phyloP scores from a whole-genome alignment of 2,329 filamentous ascomycete species.

The Sclerotinia nivalis region DNA sequence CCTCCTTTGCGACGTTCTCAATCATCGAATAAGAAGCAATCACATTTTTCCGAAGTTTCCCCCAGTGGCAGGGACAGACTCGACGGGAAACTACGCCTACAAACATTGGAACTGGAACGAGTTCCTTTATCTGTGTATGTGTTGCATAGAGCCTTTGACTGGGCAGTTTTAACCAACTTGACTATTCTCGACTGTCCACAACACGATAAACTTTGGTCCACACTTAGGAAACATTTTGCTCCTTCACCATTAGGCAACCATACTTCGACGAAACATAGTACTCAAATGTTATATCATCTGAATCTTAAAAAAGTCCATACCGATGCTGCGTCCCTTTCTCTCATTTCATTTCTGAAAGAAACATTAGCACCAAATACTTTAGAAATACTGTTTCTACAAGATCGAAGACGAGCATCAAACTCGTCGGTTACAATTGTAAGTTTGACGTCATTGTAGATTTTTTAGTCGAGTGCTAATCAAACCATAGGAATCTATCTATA shows the following conservation, averaged over 20 bases:
- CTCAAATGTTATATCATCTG: constrained; percentile 57
- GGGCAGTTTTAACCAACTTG: constrained; percentile 68
- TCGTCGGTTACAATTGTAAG: constrained; percentile 59
- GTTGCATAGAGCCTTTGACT: constrained; percentile 71
- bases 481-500: constrained; percentile 63
- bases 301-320: constrained; percentile 74
- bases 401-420: constrained; percentile 52
- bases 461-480: constrained; percentile 19
- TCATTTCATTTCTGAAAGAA: constrained; percentile 75
- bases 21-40: constrained; percentile 32
- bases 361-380: constrained; percentile 75
- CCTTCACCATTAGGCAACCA: constrained; percentile 43
- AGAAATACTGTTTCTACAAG: constrained; percentile 77
- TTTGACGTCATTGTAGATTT: neutral
- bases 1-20: constrained; percentile 35
- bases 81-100: constrained; percentile 63
- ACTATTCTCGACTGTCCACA: constrained; percentile 74
- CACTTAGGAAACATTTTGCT: constrained; percentile 62
- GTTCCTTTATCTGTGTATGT: constrained; percentile 71
- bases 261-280: constrained; percentile 39
- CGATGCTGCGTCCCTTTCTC: constrained; percentile 66
- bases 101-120: constrained; percentile 73
- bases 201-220: constrained; percentile 74
- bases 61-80: constrained; percentile 45
- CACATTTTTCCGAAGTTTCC: constrained; percentile 33